Percentiles rank a stretch among this genome's conserved stretches.
phyloP scores from a whole-genome alignment of 768 basidiomycete species.

The Boletales sp. region DNA sequence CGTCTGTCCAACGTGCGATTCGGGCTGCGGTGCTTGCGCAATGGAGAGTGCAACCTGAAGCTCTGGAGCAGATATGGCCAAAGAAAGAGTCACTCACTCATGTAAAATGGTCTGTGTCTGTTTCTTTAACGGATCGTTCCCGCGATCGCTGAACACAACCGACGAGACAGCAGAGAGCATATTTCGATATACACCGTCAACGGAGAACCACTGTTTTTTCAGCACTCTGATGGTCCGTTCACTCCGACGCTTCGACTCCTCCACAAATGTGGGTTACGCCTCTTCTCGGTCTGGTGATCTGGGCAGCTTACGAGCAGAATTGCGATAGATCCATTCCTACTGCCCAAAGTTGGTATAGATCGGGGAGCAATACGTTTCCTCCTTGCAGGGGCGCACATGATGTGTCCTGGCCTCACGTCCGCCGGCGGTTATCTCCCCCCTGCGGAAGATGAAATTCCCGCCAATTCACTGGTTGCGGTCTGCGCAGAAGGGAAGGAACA shows the following conservation, averaged over 20 bases:
- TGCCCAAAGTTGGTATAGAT: constrained; percentile 88
- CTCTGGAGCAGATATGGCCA: constrained; percentile 91
- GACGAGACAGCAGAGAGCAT: constrained; percentile 79
- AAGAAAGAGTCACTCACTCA: constrained; percentile 95
- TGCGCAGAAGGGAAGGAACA: constrained; percentile 96
- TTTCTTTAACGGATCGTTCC: not conserved
- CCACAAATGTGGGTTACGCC: constrained; percentile 74
- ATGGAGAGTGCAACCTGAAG: constrained; percentile 76
- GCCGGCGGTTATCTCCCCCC: constrained; percentile 85
- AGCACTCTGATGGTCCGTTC: constrained; percentile 93
- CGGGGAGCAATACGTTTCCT: constrained; percentile 98
- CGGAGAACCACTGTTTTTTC: constrained; percentile 87
- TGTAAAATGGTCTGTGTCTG: constrained; percentile 72
- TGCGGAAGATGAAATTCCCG: constrained; percentile 58
- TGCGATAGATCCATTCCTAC: constrained; percentile 77
- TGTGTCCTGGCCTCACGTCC: constrained; percentile 96
- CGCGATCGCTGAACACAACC: constrained; percentile 16
- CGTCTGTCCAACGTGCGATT: constrained; percentile 89
- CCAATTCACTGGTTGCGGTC: constrained; percentile 81
- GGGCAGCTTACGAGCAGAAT: not conserved
- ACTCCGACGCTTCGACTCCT: constrained; percentile 85
- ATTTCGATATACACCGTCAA: constrained; percentile 90
- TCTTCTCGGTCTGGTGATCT: not conserved
- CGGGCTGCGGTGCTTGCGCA: constrained; percentile 76
- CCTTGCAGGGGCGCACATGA: constrained; percentile 90